Base-by-base conservation (phyloP, 306 rosid species). In the Calophaca sinica region DNA sequence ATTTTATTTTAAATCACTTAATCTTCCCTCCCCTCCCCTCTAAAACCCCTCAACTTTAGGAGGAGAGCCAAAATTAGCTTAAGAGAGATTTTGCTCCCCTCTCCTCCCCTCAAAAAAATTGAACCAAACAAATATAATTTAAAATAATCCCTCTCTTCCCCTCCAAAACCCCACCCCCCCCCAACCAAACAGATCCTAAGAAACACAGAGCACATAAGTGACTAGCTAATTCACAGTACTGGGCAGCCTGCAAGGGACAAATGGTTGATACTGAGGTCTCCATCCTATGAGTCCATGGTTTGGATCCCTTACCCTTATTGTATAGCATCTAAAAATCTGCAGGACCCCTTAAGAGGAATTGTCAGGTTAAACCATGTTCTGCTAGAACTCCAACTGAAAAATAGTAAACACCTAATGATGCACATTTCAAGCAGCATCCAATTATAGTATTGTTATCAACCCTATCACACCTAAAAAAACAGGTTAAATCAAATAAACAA, bases 381-480 rank as follows among this genome's bases (percentile, higher is more conserved):
- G 28, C 58, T 52, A 68, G 44, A 77, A 72, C 60, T 71, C 51
- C 51, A 78, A 68, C 55, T 29, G 49, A 68, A 72, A 10, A 64
- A 13, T 60, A 7, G 46, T 29, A 29, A 2, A 46, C 29, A 61
- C 32, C 71, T 7, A 63, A 72, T 9, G 55, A 41, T 65, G 65
- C 75, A 48, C 36, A 42, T 20, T 7, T 80, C 73, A 59, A 61
- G 60, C 72, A 81, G 77, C 61, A 60, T 67, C 29, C 64, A 77
- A 51, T 66, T 12, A 42, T 60, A 55, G 68, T 12, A 58, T 69
- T 54, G 14, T 20, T 20, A 73, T 38, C 52, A 73, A 13, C 57
- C 58, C 32, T 44, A 35, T n/a, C 26, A 72, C 46, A 73, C 28
- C 64, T 48, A 80, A 14, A 12, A 13, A 26, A 20, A 33, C 3